Evolutionary conservation across 306 rosid species (phyloP).

Genomic region (Castanopsis chinensis): DNA sequence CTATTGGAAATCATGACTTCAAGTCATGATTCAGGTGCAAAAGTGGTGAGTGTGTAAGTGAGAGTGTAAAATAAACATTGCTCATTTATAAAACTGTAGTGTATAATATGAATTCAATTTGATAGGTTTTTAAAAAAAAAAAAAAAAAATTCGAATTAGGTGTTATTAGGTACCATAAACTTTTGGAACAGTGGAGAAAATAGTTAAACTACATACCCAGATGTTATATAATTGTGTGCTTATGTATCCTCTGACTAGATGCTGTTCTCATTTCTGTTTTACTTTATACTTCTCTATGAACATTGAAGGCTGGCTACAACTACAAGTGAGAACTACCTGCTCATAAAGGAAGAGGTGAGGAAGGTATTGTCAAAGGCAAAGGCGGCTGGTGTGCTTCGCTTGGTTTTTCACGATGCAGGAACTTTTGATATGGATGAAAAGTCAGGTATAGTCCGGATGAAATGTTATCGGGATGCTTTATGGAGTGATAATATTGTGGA

Average conservation of each 20-base stretch:
- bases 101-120: neutral
- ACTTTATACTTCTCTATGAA: neutral
- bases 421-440: conserved; percentile 64
- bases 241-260: neutral
- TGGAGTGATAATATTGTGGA: neutral
- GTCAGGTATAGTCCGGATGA: conserved; percentile 44
- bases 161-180: neutral
- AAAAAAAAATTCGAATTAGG: neutral
- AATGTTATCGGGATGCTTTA: neutral
- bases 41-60: no score
- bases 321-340: conserved; percentile 35
- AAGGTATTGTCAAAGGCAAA: conserved; percentile 68
- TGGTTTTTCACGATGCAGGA: conserved; percentile 95
- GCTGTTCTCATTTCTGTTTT: conserved; percentile 8
- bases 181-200: neutral
- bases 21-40: no score
- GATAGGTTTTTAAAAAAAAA: neutral
- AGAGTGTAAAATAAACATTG: no score
- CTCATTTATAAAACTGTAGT: no score
- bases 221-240: neutral
- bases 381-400: conserved; percentile 86
- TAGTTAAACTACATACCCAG: neutral
- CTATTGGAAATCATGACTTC: no score
- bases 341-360: conserved; percentile 64
- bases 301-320: conserved; percentile 42